Conservation (phyloP, 768 basidiomycete species). For the Arthromyces matolae region DNA sequence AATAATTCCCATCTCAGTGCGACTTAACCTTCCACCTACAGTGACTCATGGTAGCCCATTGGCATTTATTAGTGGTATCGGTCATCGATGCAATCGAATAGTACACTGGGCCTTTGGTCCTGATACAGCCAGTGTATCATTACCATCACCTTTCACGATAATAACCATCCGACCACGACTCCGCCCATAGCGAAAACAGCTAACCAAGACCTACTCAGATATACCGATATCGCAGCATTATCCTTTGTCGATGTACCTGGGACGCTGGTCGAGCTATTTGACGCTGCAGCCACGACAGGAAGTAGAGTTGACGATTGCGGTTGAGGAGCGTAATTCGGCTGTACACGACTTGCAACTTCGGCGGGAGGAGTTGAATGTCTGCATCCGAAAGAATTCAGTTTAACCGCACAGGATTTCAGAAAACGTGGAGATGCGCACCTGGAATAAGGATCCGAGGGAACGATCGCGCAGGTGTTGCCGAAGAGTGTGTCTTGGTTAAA, state of each 20-base stretch:
- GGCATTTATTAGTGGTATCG: too few relatives aligned
- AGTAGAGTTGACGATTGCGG: not conserved
- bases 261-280: not conserved
- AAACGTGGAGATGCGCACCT: constrained; percentile 5
- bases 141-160: not conserved
- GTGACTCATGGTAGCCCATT: too few relatives aligned
- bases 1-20: too few relatives aligned
- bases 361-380: constrained; percentile 14
- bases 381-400: not conserved
- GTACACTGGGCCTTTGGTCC: not conserved
- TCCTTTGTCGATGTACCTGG: not conserved
- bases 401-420: not conserved
- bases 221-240: not conserved
- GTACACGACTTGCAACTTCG: constrained; percentile 4
- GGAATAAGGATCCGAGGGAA: constrained; percentile 7
- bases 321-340: constrained; percentile 4
- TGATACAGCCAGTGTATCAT: constrained; percentile 2
- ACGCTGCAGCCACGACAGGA: constrained; percentile 2
- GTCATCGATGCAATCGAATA: constrained; percentile 1
- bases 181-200: not conserved
- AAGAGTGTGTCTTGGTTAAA: constrained; percentile 25
- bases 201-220: not conserved
- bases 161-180: constrained; percentile 4
- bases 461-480: constrained; percentile 23
- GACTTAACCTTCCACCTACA: too few relatives aligned